Base-by-base conservation (phyloP, 345 rosid species). In the Clarkia xantiana region DNA sequence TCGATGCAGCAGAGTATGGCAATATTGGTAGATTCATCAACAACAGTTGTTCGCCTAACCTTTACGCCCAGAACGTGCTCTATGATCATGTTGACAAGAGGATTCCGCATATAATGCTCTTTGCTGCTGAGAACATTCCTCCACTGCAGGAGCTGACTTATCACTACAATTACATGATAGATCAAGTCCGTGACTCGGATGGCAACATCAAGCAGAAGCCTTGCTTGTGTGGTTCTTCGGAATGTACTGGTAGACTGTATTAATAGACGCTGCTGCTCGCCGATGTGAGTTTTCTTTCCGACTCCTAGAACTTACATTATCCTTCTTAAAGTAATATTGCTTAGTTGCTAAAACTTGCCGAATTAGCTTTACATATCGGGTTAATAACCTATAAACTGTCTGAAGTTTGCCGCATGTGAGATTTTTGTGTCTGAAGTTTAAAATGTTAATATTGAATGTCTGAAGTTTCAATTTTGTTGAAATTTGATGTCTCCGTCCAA, bases 31-130 rank as follows among this genome's bases (percentile, higher is more conserved):
- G 98, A 59, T 81, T 91, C 48, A 69, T 91, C 48, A 91, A 91
- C 74, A 93, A 91, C 51, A 78, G 96, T 47, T 91, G 94, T 67
- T 81, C 96, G 0, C 98, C 96, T 1, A 91, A 86, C 65, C 72
- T 86, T 36, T 86, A 91, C 46, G 96, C 98, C 2, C 98, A 86
- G 50, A 71, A 84, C 51, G 85, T 91, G 23, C 76, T 91, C 51
- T 84, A 71, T 56, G 98, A 86, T 57, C 94, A 80, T 0, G 79
- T 64, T 10, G 87, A 79, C 69, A 65, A 55, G 60, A 80, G 87
- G 60, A 71, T 84, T 51, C 94, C 94, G 53, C 98, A 81, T 57
- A 73, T 91, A 55, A 86, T 91, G 94, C 60, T 86, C 52, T 86
- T 91, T 56, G 89, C 96, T 1, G 66, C 63, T 12, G 96, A 83